Evolutionary conservation across 2,329 filamentous ascomycete species (phyloP).

Genomic region (Trematosphaeria pertusa): DNA sequence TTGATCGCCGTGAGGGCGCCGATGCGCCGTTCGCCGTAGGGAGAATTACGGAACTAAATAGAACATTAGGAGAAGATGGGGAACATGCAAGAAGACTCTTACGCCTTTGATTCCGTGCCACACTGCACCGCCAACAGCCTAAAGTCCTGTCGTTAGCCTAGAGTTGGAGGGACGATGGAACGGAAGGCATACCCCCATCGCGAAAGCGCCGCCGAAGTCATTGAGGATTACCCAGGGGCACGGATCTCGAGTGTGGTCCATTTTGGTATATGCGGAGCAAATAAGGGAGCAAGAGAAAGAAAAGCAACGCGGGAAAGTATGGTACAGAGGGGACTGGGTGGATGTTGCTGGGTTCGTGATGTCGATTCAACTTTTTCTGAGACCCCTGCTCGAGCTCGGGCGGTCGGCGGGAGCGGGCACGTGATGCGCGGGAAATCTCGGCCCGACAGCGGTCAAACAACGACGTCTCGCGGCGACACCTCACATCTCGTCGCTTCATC

Average conservation of each 20-base stretch:
- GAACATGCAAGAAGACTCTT: slow-evolving; percentile 52
- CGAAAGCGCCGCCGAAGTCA: slow-evolving; percentile 96
- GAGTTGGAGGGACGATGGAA: slow-evolving; percentile 1
- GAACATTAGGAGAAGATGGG: slow-evolving; percentile 15
- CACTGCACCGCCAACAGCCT: slow-evolving; percentile 62
- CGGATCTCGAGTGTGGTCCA: slow-evolving; percentile 97
- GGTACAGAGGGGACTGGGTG: slow-evolving; percentile 56
- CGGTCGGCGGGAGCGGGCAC: slow-evolving; percentile 4
- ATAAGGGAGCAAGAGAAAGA: not conserved
- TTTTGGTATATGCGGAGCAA: slow-evolving; percentile 45
- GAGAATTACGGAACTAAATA: slow-evolving; percentile 47
- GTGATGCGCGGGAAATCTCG: slow-evolving; percentile 10
- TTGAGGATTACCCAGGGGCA: slow-evolving; percentile 97
- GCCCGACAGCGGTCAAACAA: slow-evolving; percentile 13
- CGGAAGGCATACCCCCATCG: slow-evolving; percentile 80
- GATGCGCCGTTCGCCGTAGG: slow-evolving; percentile 91
- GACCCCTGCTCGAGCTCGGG: slow-evolving; percentile 19
- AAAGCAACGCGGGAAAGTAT: slow-evolving; percentile 11
- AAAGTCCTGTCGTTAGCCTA: slow-evolving; percentile 16
- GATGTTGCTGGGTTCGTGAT: slow-evolving; percentile 27
- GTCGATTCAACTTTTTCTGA: slow-evolving; percentile 40
- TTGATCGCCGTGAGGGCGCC: slow-evolving; percentile 96
- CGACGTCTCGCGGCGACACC: slow-evolving; percentile 6
- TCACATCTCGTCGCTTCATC: not conserved
- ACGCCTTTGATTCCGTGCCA: slow-evolving; percentile 97